Evolutionary conservation across 257 asterid genomes (phyloP).

Genomic region (Solanum rostratum): DNA sequence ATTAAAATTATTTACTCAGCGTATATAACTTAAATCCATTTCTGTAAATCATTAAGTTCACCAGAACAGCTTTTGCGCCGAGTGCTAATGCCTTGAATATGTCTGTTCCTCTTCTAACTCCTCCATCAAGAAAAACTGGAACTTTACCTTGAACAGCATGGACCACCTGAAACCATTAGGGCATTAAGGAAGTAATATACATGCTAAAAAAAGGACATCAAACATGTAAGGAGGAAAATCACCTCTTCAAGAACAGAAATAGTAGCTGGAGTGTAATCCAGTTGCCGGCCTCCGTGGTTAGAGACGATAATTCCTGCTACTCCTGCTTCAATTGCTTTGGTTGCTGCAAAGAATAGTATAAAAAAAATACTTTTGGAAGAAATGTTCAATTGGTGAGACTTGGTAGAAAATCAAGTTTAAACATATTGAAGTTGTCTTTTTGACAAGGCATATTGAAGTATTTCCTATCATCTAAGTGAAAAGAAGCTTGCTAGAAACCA

Average conservation of each 20-base stretch:
- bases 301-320: slow-evolving; percentile 50
- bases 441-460: neutral
- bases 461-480: neutral
- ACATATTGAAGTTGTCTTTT: too few species aligned
- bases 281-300: slow-evolving; percentile 63
- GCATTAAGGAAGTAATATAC: neutral
- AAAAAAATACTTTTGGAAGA: neutral
- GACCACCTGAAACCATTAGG: slow-evolving; percentile 29
- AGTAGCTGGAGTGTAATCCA: slow-evolving; percentile 47
- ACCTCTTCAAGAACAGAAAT: slow-evolving; percentile 61
- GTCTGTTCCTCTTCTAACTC: slow-evolving; percentile 63
- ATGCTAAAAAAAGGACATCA: neutral
- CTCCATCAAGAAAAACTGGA: slow-evolving; percentile 60
- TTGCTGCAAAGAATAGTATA: slow-evolving; percentile 22
- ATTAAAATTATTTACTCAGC: too few species aligned
- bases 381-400: neutral
- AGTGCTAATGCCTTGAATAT: slow-evolving; percentile 65
- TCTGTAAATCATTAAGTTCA: neutral
- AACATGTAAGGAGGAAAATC: neutral
- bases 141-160: slow-evolving; percentile 42
- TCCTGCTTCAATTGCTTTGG: slow-evolving; percentile 48
- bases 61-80: slow-evolving; percentile 62
- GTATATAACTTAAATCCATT: neutral
- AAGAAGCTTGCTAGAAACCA: neutral
- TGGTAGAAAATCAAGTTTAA: neutral